Evolutionary conservation across 2,329 filamentous ascomycete species (phyloP), one percentile per base, ranked within the genome.

Genomic region (Chaetomiaceae sp.): DNA sequence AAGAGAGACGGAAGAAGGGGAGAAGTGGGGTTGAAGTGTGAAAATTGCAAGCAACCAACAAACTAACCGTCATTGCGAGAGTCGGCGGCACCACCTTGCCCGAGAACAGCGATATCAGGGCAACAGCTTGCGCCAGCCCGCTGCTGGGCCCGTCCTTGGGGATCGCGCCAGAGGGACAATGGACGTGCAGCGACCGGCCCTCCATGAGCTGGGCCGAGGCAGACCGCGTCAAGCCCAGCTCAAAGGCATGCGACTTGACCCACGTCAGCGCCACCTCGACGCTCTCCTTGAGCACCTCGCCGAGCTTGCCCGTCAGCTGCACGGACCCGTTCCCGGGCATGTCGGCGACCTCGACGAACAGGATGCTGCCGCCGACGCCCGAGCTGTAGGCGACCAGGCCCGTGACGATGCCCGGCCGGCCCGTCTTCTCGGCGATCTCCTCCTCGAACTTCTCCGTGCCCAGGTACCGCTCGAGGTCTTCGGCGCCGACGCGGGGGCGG

Each of bases 341-440:
- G 62, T 95, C 90, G 10, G 91, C 88, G 36, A 96, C 88, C 68
- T 98, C 93, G 58, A 98, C 98, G 73, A 98, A 98, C 46, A 98
- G 76, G 60, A 98, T 98, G 62, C 86, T 90, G 52, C 93, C 93
- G 64, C 96, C 91, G 38, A 89, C 89, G 40, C 93, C 91, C 4
- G 84, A 86, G 60, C 84, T 88, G 70, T 96, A 98, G 8, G 93
- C 93, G 14, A 98, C 93, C 26, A 98, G 82, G 12, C 93, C 93
- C 0, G 93, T 98, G 30, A 98, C 91, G 47, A 98, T 86, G 47
- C 93, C 93, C 1, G 93, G 91, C 15, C 89, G 82, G 55, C 78
- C 75, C 63, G 79, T 80, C 61, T 86, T 88, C 64, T 95, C 91
- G 11, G 93, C 88, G 59, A 98, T 88, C 68, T 98, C 93, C 64